Evolutionary conservation across 2,329 filamentous ascomycete genomes (phyloP).

Genomic region (Aspergillus calidoustus): DNA sequence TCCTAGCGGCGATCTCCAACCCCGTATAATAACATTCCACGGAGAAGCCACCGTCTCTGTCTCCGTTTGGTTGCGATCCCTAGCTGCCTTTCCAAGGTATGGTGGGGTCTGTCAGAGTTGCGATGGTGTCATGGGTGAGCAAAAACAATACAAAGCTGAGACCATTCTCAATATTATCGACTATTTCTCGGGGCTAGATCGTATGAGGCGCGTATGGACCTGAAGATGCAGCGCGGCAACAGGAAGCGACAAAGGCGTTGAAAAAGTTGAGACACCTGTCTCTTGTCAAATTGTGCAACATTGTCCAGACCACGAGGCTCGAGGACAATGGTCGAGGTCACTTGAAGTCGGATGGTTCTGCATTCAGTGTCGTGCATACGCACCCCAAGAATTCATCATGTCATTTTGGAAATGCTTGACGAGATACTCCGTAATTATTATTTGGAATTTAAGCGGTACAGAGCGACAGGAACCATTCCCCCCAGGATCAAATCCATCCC

Average conservation of each 20-base stretch:
- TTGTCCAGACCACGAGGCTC: neutral
- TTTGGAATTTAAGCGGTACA: neutral
- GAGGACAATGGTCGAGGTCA: neutral
- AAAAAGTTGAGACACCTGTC: too few species aligned
- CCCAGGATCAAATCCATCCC: constrained; percentile 5
- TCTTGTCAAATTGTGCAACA: neutral
- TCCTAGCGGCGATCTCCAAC: constrained; percentile 39
- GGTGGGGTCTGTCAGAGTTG: constrained; percentile 18
- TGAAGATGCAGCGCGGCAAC: neutral
- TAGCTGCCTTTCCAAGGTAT: constrained; percentile 26
- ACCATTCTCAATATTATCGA: constrained; percentile 4
- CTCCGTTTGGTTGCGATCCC: constrained; percentile 15
- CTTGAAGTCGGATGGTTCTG: neutral
- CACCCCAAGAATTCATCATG: neutral
- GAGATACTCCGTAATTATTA: too few species aligned
- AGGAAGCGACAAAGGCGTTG: neutral
- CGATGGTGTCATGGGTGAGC: neutral
- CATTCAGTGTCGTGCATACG: neutral
- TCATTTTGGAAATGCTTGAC: neutral
- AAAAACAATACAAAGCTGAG: constrained; percentile 23
- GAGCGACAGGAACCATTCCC: neutral
- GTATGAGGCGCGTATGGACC: neutral
- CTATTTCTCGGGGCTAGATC: neutral
- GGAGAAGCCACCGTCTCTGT: constrained; percentile 18
- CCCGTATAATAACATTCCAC: constrained; percentile 17